phyloP scores from a whole-genome alignment of 148 eudicot genomes.

The Vaccinium vitisidaea region DNA sequence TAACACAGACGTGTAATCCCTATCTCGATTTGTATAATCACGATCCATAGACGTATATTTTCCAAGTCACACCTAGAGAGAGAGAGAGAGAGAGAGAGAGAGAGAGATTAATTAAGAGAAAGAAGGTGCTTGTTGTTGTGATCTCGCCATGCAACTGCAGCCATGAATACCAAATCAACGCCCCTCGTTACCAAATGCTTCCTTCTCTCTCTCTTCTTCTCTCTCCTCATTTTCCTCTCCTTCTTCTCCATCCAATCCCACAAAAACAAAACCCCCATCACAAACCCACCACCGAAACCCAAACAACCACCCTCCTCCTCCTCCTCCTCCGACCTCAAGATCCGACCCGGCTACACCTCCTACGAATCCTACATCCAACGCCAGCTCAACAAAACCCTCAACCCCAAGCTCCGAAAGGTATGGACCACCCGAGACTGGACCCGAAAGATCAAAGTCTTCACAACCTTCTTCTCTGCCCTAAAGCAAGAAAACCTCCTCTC shows the following conservation, averaged over 20 bases:
- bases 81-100: not conserved
- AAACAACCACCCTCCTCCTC: not conserved
- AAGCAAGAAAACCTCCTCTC: conserved; percentile 23
- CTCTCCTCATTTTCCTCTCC: conserved; percentile 35
- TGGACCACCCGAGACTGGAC: conserved; percentile 90
- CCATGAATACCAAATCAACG: conserved; percentile 34
- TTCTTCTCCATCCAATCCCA: conserved; percentile 26
- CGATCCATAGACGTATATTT: not conserved
- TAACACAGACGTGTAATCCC: not conserved
- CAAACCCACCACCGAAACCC: not conserved
- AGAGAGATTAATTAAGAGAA: not conserved
- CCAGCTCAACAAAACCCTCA: conserved; percentile 79
- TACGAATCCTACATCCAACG: conserved; percentile 61
- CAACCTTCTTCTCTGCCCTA: conserved; percentile 46
- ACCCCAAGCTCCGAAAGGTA: conserved; percentile 66
- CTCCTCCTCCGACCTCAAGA: conserved; percentile 37
- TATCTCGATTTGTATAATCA: not conserved
- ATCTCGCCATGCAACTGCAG: conserved; percentile 16
- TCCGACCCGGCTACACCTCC: conserved; percentile 73
- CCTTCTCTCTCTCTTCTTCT: conserved; percentile 34
- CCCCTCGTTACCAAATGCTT: conserved; percentile 34
- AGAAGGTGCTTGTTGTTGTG: not conserved
- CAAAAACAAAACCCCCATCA: not conserved
- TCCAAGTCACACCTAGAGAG: not conserved
- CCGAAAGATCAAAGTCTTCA: conserved; percentile 64